phyloP scores from a whole-genome alignment of 345 rosid genomes.

The Arabidopsis suecica region DNA sequence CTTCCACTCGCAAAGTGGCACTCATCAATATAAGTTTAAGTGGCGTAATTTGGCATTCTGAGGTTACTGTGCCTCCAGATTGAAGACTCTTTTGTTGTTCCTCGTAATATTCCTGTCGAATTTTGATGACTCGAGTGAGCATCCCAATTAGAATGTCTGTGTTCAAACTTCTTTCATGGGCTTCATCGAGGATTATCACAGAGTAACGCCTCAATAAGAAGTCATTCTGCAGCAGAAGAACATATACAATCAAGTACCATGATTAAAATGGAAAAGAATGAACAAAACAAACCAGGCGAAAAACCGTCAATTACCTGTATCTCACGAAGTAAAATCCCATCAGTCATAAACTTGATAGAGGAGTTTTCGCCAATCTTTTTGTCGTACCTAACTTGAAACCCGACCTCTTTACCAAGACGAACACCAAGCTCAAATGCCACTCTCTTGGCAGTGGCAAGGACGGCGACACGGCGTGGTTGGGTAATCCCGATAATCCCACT shows the following conservation, averaged over 20 bases:
- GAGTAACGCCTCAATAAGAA: slow-evolving; percentile 79
- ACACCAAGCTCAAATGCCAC: slow-evolving; percentile 94
- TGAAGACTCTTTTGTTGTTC: slow-evolving; percentile 62
- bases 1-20: slow-evolving; percentile 87
- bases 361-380: slow-evolving; percentile 75
- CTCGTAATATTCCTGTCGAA: slow-evolving; percentile 69
- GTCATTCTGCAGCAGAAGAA: slow-evolving; percentile 67
- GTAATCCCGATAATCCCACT: slow-evolving; percentile 91
- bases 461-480: slow-evolving; percentile 97
- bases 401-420: slow-evolving; percentile 82
- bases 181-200: slow-evolving; percentile 86
- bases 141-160: slow-evolving; percentile 95
- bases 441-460: slow-evolving; percentile 92
- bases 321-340: slow-evolving; percentile 93
- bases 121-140: slow-evolving; percentile 74
- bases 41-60: slow-evolving; percentile 62
- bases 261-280: slow-evolving; percentile 2
- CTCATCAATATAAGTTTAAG: slow-evolving; percentile 91
- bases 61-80: slow-evolving; percentile 56
- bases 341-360: slow-evolving; percentile 94
- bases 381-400: slow-evolving; percentile 96
- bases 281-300: slow-evolving; percentile 4
- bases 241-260: slow-evolving; percentile 1
- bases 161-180: slow-evolving; percentile 95
- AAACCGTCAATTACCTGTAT: slow-evolving; percentile 62